phyloP scores from a whole-genome alignment of 2,329 filamentous ascomycete species.

The Thelonectria rubi region DNA sequence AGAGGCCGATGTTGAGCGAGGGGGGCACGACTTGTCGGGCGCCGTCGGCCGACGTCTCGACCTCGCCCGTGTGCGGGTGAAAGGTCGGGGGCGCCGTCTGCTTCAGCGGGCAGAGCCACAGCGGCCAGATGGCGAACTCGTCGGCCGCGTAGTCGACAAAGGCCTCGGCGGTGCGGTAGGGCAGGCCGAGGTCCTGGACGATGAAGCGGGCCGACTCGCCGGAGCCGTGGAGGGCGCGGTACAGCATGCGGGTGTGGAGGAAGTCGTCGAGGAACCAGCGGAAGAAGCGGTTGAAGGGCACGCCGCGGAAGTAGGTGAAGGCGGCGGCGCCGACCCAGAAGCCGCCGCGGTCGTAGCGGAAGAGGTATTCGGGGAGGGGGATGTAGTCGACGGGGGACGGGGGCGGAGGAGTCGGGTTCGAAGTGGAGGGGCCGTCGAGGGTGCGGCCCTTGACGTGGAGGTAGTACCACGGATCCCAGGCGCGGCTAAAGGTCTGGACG shows the following conservation, averaged over 20 bases:
- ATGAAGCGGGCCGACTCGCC: slow-evolving; percentile 65
- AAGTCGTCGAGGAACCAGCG: slow-evolving; percentile 68
- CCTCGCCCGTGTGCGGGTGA: slow-evolving; percentile 25
- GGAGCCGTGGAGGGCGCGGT: slow-evolving; percentile 69
- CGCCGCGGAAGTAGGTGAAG: slow-evolving; percentile 59
- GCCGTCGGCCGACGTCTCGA: slow-evolving; percentile 24
- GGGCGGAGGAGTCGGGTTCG: slow-evolving; percentile 37
- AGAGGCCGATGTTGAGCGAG: slow-evolving; percentile 75
- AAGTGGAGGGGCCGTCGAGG: slow-evolving; percentile 6
- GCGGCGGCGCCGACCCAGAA: slow-evolving; percentile 72
- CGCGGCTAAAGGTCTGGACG: slow-evolving; percentile 57
- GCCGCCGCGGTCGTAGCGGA: slow-evolving; percentile 70
- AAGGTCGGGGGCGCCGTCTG: slow-evolving; percentile 34
- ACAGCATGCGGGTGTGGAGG: slow-evolving; percentile 69
- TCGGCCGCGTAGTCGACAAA: slow-evolving; percentile 45
- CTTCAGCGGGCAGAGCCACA: slow-evolving; percentile 44
- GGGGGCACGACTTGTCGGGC: slow-evolving; percentile 40
- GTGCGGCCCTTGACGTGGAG: slow-evolving; percentile 61
- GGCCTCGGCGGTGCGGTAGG: slow-evolving; percentile 54
- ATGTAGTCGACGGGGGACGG: slow-evolving; percentile 34
- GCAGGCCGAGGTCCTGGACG: slow-evolving; percentile 70
- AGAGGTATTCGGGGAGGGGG: slow-evolving; percentile 60
- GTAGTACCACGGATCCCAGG: slow-evolving; percentile 72
- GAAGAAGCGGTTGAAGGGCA: slow-evolving; percentile 67
- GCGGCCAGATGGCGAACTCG: slow-evolving; percentile 40